A percentile compares a stretch with the other conserved stretches of the same genome.
Conservation (phyloP, 176 grass and related monocot genomes). For the Eleusine indica region DNA sequence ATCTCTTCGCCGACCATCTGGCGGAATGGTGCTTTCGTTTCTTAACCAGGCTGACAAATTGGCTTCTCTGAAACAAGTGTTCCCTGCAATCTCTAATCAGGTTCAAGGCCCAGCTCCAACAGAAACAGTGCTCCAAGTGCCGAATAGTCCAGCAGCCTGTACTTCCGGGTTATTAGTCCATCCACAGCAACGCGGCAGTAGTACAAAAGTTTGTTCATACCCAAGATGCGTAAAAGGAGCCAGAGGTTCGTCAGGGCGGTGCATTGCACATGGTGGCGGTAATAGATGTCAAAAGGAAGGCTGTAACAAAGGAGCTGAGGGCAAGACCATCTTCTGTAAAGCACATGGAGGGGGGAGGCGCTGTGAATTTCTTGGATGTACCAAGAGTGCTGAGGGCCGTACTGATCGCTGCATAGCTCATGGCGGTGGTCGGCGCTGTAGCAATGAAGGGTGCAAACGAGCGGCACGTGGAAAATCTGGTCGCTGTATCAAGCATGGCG, state of each 20-base stretch:
- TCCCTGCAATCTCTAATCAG: slow-evolving; percentile 29
- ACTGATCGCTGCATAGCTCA: slow-evolving; percentile 85
- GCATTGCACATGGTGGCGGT: slow-evolving; percentile 89
- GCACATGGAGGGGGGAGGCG: slow-evolving; percentile 82
- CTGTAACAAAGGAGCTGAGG: slow-evolving; percentile 88
- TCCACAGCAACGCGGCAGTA: slow-evolving; percentile 46
- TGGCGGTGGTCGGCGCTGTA: slow-evolving; percentile 76
- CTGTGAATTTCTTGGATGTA: slow-evolving; percentile 76
- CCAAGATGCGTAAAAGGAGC: slow-evolving; percentile 79
- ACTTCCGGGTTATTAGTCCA: slow-evolving; percentile 44
- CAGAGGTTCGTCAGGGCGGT: slow-evolving; percentile 78
- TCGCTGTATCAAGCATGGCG: slow-evolving; percentile 80
- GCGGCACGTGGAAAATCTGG: slow-evolving; percentile 86
- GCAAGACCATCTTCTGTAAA: slow-evolving; percentile 85
- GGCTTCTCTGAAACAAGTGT: slow-evolving; percentile 22
- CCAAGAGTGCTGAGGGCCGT: slow-evolving; percentile 81
- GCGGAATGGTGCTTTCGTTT: slow-evolving; percentile 63
- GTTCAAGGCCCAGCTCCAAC: slow-evolving; percentile 13
- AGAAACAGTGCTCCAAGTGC: slow-evolving; percentile 36
- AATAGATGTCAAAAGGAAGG: slow-evolving; percentile 72
- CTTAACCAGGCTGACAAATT: slow-evolving; percentile 43
- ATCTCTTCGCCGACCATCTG: slow-evolving; percentile 68
- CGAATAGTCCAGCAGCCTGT: slow-evolving; percentile 46
- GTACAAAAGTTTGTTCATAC: slow-evolving; percentile 64
- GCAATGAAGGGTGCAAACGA: slow-evolving; percentile 52